phyloP scores from a whole-genome alignment of 148 eudicot species.

The Persicaria tinctoria region DNA sequence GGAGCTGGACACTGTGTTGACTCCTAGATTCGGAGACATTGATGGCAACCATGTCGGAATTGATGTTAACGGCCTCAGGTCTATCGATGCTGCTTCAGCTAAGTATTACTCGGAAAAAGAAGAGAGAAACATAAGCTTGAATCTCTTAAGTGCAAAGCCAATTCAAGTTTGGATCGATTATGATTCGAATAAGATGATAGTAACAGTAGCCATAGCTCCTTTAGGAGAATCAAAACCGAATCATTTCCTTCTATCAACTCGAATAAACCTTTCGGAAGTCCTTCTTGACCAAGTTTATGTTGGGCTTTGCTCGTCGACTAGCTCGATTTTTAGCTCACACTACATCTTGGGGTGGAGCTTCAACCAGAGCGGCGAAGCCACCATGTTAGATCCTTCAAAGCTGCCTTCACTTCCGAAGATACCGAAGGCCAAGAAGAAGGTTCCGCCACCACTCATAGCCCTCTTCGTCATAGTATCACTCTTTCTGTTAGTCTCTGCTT shows the following conservation, averaged over 20 bases:
- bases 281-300: conserved; percentile 5
- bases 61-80: neutral
- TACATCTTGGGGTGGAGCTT: conserved; percentile 13
- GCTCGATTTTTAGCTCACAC: neutral
- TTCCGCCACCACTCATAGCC: neutral
- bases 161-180: neutral
- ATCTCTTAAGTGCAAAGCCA: neutral
- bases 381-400: neutral
- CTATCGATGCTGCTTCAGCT: neutral
- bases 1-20: neutral
- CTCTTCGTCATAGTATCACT: neutral
- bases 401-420: neutral
- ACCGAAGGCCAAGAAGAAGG: neutral
- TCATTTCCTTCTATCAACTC: neutral
- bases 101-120: neutral
- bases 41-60: neutral
- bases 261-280: neutral
- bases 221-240: neutral
- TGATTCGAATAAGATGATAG: neutral
- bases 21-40: neutral
- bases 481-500: neutral
- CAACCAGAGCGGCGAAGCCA: neutral
- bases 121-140: neutral
- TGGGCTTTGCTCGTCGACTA: conserved; percentile 12
- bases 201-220: neutral